Base-by-base conservation (phyloP, 768 basidiomycete species). In the Melanogaster broomeanus region DNA sequence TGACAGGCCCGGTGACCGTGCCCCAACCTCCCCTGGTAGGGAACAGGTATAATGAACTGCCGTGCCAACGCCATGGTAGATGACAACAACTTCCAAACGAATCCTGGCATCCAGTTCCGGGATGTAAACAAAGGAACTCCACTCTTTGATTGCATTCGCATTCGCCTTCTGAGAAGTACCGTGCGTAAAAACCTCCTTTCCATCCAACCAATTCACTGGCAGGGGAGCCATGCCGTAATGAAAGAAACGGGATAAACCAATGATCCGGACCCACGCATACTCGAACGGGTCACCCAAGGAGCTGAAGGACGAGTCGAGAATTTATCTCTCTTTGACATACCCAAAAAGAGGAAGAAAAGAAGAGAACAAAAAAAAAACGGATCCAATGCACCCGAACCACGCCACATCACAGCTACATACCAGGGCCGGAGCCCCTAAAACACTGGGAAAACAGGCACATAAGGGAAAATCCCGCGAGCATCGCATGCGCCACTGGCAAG, bases 391-490 rank as follows among this genome's bases (percentile, higher is more conserved):
- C 30, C 43, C 46, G 35, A 18, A 35, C 42, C 47, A 25, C 27
- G 28, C 27, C 11, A 10, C 22, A 39, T 18, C 3, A 10, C 28
- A 4, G 35, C 49, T n/a, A 47, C 27, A 37, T 30, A 42, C 40
- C 10, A 45, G 24, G 12, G 3, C 22, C 13, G 4, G n/a, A 10
- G 19, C 28, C 49, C 21, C n/a, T 40, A 18, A 22, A 8, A 15
- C 22, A n/a, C 33, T 25, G 12, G 15, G 24, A 22, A 30, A 12
- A 11, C 40, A 54, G 65, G 16, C 39, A 67, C 68, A 25, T 19
- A 69, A 58, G n/a, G 68, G 68, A 48, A 67, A 69, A 13, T 61
- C n/a, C 56, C 3, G 65, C 52, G 4, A 67, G 65, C 47, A 68
- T 48, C 18, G 56, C 60, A 30, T n/a, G n/a, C n/a, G n/a, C n/a